Base-by-base conservation (phyloP, 2,329 filamentous ascomycete species). In the Rugonectria rugulosa region DNA sequence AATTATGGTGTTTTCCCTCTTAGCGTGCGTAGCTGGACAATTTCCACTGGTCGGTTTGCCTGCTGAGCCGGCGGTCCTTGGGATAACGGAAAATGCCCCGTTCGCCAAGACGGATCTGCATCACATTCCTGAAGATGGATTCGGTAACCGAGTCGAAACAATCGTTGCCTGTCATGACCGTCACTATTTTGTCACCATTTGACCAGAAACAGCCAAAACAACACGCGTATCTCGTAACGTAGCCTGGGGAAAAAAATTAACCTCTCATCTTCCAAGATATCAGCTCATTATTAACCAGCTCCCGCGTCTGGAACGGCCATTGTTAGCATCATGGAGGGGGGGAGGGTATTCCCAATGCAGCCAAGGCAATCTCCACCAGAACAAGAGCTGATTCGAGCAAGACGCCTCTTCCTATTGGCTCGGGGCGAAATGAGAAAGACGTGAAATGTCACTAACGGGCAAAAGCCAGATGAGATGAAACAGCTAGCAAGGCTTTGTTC, bases 391-490 rank as follows among this genome's bases (percentile, higher is more conserved):
- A 46, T 32, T 57, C 54, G 54, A 37, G 23, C 29, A 46, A 24
- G 24, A 27, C 9, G 41, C 34, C 23, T 36, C 57, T n/a, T n/a
- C n/a, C 46, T 26, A 67, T 67, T 67, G 62, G 62, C 29, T 53
- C 34, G 20, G 48, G 17, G 42, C 46, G 53, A 66, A 61, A 65
- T 67, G 57, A 56, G 56, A 38, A 44, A 53, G 42, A 32, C 23
- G n/a, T n/a, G 42, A 49, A 9, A 41, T 43, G 46, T 51, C 50
- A 44, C 41, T 43, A 44, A 43, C 24, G 31, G 24, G 24, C 38
- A 15, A 20, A 38, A 11, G 31, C 20, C 12, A 43, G 20, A 27
- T 10, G n/a, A 53, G 38, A 43, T 53, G 29, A 57, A 53, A 57
- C 48, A 34, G 7, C n/a, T n/a, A 36, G 32, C 37, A 11, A 20